Base-by-base conservation (phyloP, 2,329 filamentous ascomycete genomes). In the Alternaria sp. region DNA sequence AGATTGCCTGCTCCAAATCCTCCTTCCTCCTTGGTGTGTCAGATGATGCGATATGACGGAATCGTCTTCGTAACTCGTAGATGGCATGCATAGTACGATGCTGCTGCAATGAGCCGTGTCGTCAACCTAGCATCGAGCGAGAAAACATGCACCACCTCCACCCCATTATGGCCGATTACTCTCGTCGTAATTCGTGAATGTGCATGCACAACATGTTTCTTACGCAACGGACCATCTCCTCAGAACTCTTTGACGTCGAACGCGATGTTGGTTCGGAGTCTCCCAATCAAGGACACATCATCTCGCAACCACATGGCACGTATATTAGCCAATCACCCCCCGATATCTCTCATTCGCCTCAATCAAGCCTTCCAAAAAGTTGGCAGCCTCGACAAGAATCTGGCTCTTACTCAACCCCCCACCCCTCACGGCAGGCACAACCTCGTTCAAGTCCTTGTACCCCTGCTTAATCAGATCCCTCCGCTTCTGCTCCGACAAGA, bases 401-500 rank as follows among this genome's bases (percentile, higher is more conserved):
- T 88, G 89, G 74, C 91, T 94, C 81, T 96, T 97, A 80, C 92
- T 95, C 67, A 93, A 89, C 1, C 91, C 90, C 9, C 91, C 90
- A 27, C 87, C 89, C 57, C 85, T 86, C 11, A 96, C 83, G 16
- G 89, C 90, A 0, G 93, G 93, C 0, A 97, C 91, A 22, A 96
- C 83, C 28, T 88, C 84, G 65, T 87, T 87, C n/a, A 97, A 81
- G 59, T 94, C 91, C 44, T 93, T 90, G 69, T 94, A 97, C 0
- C 92, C 92, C 66, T 91, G 86, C 73, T 93, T 91, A 71, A 94
- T 94, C 48, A 93, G 82, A 27, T 92, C 92, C 49, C 93, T 85
- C 34, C 93, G 86, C 78, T 95, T 96, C 80, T 97, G 92, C 75
- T 96, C 93, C 54, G 92, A 95, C 54, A 89, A 85, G 66, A 97